Conservation (phyloP, 495 filamentous ascomycete genomes). For the Amorphotheca resinae region DNA sequence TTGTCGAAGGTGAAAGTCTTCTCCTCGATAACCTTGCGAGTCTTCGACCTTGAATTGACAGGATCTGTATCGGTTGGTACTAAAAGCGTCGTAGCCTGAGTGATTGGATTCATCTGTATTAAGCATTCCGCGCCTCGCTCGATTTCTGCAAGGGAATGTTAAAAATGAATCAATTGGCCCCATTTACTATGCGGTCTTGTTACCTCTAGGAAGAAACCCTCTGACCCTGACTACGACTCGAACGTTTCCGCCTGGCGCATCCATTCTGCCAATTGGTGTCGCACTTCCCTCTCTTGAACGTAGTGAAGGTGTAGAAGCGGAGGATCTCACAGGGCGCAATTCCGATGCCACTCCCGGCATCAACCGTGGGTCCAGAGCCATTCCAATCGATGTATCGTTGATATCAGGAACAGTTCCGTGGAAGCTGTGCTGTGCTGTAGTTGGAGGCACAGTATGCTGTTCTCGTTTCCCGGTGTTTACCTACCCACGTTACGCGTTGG, state of each 20-base stretch:
- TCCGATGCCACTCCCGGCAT: conserved; percentile 30
- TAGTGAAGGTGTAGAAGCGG: conserved; percentile 56
- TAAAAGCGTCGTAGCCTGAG: conserved; percentile 69
- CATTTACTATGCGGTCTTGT: too few relatives aligned
- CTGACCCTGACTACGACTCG: conserved; percentile 88
- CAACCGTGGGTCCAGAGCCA: conserved; percentile 31
- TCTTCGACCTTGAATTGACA: conserved; percentile 53
- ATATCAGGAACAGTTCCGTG: conserved; percentile 28
- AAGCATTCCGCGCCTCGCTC: conserved; percentile 71
- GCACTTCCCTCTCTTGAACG: conserved; percentile 57
- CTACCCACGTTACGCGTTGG: conserved; percentile 1
- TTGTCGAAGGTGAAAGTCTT: conserved; percentile 94
- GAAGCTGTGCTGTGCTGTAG: conserved; percentile 25
- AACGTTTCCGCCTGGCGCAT: conserved; percentile 65
- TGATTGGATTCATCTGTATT: conserved; percentile 76
- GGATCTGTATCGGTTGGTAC: conserved; percentile 50
- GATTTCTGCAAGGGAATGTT: conserved; percentile 44
- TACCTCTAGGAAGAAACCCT: conserved; percentile 82
- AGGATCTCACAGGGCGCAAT: conserved; percentile 35
- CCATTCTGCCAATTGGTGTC: conserved; percentile 32
- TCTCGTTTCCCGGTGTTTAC: conserved; percentile 1
- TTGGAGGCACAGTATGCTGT: conserved; percentile 23
- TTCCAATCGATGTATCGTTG: conserved; percentile 31
- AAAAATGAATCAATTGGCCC: too few relatives aligned
- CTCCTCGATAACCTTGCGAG: conserved; percentile 69